These are phyloP conservation scores for Dicorynia guianensis DNA, from an alignment of 306 rosid genomes.

Conservation along the genomic window DNA sequence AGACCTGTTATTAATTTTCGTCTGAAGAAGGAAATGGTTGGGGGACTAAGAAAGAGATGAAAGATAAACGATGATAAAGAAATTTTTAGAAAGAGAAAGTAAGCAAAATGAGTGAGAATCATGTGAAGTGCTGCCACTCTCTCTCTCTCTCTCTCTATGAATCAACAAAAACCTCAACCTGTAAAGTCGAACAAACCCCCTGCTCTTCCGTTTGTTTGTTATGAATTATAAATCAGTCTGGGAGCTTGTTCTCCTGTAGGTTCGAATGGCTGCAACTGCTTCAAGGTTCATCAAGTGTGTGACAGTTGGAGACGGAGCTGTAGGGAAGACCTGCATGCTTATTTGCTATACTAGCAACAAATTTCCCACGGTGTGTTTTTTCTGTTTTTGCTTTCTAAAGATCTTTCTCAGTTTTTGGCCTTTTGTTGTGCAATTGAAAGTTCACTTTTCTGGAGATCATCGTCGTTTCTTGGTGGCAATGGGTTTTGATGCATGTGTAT, in stretches of 20 bases:
- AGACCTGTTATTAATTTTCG: no score
- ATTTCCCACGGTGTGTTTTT: slow-evolving; percentile 75
- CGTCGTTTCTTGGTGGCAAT: background rate
- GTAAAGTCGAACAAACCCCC: slow-evolving; percentile 48
- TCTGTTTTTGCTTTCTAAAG: background rate
- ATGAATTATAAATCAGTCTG: slow-evolving; percentile 20
- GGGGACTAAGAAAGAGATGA: slow-evolving; percentile 6
- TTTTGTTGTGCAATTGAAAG: slow-evolving; percentile 25
- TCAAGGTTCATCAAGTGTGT: slow-evolving; percentile 94
- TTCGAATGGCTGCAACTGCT: slow-evolving; percentile 82
- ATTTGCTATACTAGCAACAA: slow-evolving; percentile 93
- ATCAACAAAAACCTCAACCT: slow-evolving; percentile 59
- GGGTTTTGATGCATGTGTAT: background rate
- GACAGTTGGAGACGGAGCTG: slow-evolving; percentile 94
- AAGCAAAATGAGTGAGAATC: slow-evolving; percentile 70
- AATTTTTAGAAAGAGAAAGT: background rate
- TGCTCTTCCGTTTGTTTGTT: slow-evolving; percentile 5
- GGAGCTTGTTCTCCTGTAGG: slow-evolving; percentile 27
- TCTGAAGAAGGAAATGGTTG: no score
- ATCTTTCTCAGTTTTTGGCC: slow-evolving; percentile 43
- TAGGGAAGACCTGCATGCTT: slow-evolving; percentile 97
- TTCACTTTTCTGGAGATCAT: slow-evolving; percentile 39
- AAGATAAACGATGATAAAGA: slow-evolving; percentile 47
- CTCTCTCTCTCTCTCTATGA: slow-evolving; percentile 43
- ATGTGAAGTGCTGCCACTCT: slow-evolving; percentile 70